Evolutionary conservation across 1,284 basidiomycete genomes (phyloP).

Genomic region (Ustilago curta): DNA sequence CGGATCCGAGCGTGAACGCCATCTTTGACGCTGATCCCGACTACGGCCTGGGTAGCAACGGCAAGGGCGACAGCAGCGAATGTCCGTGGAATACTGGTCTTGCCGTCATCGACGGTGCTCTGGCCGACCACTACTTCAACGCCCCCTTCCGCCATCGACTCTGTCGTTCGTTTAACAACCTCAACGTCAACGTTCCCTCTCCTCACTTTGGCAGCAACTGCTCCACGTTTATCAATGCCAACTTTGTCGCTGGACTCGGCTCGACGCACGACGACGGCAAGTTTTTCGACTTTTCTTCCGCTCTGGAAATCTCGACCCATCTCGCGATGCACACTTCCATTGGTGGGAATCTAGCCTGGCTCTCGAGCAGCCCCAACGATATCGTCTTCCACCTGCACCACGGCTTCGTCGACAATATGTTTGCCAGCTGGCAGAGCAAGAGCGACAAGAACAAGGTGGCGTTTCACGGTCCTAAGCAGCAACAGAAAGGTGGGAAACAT

Average conservation of each 20-base stretch:
- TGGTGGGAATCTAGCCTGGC: slow-evolving; percentile 35
- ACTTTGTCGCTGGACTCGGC: slow-evolving; percentile 22
- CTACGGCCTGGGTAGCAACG: slow-evolving; percentile 29
- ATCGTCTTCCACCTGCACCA: slow-evolving; percentile 23
- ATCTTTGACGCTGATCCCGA: slow-evolving; percentile 18
- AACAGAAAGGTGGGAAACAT: slow-evolving; percentile 18
- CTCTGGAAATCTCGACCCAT: slow-evolving; percentile 35
- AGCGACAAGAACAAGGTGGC: slow-evolving; percentile 7
- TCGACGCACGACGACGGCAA: slow-evolving; percentile 22
- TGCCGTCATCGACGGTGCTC: slow-evolving; percentile 30
- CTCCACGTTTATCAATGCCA: slow-evolving; percentile 26
- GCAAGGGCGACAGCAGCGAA: slow-evolving; percentile 9
- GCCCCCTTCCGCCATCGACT: slow-evolving; percentile 34
- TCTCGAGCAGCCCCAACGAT: slow-evolving; percentile 28
- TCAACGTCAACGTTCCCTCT: slow-evolving; percentile 16
- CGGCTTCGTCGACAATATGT: slow-evolving; percentile 20
- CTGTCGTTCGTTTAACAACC: slow-evolving; percentile 44
- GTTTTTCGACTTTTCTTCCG: slow-evolving; percentile 38
- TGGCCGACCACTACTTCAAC: slow-evolving; percentile 30
- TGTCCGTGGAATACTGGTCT: slow-evolving; percentile 26
- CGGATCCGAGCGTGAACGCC: slow-evolving; percentile 17
- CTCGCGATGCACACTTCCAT: slow-evolving; percentile 37
- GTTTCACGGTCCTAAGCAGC: slow-evolving; percentile 38
- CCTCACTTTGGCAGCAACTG: slow-evolving; percentile 34
- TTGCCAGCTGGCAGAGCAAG: slow-evolving; percentile 19